phyloP scores from a whole-genome alignment of 1,139 yeast genomes.

The Spencermartinsiella ligniputridi region DNA sequence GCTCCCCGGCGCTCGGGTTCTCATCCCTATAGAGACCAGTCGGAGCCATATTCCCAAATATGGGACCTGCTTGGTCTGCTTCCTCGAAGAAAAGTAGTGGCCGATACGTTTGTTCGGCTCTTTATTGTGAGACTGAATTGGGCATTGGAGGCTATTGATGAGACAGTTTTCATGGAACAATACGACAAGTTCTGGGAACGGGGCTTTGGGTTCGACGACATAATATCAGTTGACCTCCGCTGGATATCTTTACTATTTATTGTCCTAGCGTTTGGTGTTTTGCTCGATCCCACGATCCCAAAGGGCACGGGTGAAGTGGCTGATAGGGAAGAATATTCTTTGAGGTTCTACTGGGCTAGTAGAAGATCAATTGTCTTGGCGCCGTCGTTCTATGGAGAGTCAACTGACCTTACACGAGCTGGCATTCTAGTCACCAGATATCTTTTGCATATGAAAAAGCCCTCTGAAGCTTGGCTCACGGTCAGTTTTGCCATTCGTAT shows the following conservation, averaged over 20 bases:
- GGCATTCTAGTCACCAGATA: slow-evolving; percentile 6
- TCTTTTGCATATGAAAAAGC: slow-evolving; percentile 1
- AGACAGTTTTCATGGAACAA: slow-evolving; percentile 2
- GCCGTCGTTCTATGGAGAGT: slow-evolving; percentile 6
- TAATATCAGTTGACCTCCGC: slow-evolving; percentile 3
- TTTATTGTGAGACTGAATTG: slow-evolving; percentile 4
- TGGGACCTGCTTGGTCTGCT: slow-evolving; percentile 6
- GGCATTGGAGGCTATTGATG: slow-evolving; percentile 5
- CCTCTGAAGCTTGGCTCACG: slow-evolving; percentile 6
- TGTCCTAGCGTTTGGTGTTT: slow-evolving; percentile 6
- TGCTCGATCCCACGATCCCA: background rate
- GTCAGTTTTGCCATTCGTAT: slow-evolving; percentile 7
- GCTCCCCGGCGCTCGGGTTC: background rate
- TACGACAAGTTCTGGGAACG: slow-evolving; percentile 6
- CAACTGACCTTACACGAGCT: slow-evolving; percentile 5
- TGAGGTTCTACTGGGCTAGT: slow-evolving; percentile 5
- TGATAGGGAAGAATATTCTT: slow-evolving; percentile 2
- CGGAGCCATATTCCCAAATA: slow-evolving; percentile 4
- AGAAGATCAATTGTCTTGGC: slow-evolving; percentile 3
- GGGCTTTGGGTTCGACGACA: slow-evolving; percentile 3
- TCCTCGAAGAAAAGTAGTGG: slow-evolving; percentile 2
- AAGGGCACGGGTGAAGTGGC: background rate
- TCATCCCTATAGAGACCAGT: slow-evolving; percentile 4
- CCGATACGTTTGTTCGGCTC: slow-evolving; percentile 1
- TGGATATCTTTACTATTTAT: slow-evolving; percentile 5